Conservation (phyloP, 257 asterid genomes). For the Solanum ossicruentum region DNA sequence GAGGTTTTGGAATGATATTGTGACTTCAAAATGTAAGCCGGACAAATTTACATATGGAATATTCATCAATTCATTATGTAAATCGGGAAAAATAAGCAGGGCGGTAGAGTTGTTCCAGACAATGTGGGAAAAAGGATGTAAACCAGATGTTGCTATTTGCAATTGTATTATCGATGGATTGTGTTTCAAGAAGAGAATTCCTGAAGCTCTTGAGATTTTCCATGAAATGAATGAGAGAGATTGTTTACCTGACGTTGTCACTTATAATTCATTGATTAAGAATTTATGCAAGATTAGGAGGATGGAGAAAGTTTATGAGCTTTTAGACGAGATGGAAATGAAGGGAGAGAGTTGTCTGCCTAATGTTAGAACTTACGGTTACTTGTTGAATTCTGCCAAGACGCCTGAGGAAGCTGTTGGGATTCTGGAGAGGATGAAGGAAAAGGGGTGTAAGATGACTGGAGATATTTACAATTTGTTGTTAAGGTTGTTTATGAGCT, state of each 20-base stretch:
- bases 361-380: constrained; percentile 38
- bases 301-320: constrained; percentile 49
- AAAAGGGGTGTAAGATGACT: constrained; percentile 28
- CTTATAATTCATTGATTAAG: constrained; percentile 60
- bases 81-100: constrained; percentile 50
- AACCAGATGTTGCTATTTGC: constrained; percentile 60
- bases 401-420: constrained; percentile 33
- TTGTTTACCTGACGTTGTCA: constrained; percentile 36
- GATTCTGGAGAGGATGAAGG: constrained; percentile 50
- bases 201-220: constrained; percentile 58
- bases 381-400: constrained; percentile 38
- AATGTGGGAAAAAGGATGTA: constrained; percentile 63
- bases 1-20: constrained; percentile 71
- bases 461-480: constrained; percentile 51
- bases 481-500: constrained; percentile 55
- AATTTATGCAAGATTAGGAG: constrained; percentile 57
- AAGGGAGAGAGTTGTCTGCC: constrained; percentile 40
- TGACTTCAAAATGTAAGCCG: constrained; percentile 38
- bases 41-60: constrained; percentile 54
- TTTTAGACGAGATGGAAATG: constrained; percentile 49
- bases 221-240: constrained; percentile 38
- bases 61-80: constrained; percentile 51
- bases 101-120: constrained; percentile 44
- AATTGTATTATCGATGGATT: constrained; percentile 65
- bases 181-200: constrained; percentile 82